These are phyloP conservation scores for Cunninghamia lanceolata DNA, from an alignment of 75 land plant genomes.

Conservation along the genomic window DNA sequence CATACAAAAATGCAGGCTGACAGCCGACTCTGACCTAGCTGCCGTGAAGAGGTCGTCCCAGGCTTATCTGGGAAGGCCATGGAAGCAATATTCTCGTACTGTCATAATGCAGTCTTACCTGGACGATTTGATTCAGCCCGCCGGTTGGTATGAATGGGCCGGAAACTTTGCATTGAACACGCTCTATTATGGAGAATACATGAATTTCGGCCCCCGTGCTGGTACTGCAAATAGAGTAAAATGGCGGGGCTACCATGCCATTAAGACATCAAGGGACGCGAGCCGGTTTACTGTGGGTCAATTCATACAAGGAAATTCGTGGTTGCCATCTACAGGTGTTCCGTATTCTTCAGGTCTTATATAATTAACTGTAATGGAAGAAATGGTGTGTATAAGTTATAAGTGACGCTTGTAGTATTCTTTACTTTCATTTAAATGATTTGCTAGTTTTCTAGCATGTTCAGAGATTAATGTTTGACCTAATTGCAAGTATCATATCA, in stretches of 20 bases:
- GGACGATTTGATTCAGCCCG: conserved; percentile 15
- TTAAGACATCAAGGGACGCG: background rate
- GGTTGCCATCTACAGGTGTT: background rate
- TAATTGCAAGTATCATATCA: too few relatives aligned
- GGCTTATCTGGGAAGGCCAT: conserved; percentile 25
- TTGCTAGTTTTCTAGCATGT: too few relatives aligned
- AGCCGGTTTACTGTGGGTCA: background rate
- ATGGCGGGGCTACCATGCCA: conserved; percentile 15
- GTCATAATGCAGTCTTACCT: conserved; percentile 20
- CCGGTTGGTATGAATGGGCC: conserved; percentile 34
- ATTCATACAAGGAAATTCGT: background rate
- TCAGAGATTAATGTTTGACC: too few relatives aligned
- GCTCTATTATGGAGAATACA: conserved; percentile 28
- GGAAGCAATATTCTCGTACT: conserved; percentile 22
- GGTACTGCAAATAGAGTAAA: conserved; percentile 6
- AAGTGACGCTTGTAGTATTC: too few relatives aligned
- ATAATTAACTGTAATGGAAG: too few relatives aligned
- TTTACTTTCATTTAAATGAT: too few relatives aligned
- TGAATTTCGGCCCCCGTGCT: conserved; percentile 22
- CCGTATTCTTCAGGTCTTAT: background rate
- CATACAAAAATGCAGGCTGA: conserved; percentile 20
- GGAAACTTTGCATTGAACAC: conserved; percentile 17
- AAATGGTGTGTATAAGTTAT: too few relatives aligned
- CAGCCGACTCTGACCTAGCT: conserved; percentile 6
- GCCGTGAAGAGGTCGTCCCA: background rate